phyloP scores from a whole-genome alignment of 2,329 filamentous ascomycete species.

The Epichloe uncinata region DNA sequence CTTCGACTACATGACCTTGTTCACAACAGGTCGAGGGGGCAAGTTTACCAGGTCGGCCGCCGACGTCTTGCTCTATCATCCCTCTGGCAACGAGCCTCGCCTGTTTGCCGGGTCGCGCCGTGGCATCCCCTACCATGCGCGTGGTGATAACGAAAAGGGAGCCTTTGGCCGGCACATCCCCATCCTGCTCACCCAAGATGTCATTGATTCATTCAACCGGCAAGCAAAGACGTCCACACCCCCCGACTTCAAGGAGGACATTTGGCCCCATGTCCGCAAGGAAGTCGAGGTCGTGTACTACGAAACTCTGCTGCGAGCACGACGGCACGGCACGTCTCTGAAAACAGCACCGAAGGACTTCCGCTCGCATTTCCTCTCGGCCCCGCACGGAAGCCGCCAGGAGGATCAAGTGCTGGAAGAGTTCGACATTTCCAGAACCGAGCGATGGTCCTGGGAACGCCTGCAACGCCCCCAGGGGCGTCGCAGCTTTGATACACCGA shows the following conservation, averaged over 20 bases:
- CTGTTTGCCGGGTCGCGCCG: constrained; percentile 5
- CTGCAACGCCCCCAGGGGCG: not conserved
- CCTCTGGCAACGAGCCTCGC: constrained; percentile 4
- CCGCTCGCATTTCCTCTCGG: not conserved
- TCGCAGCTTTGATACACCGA: not conserved
- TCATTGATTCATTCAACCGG: constrained; percentile 1
- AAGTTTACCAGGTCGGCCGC: not conserved
- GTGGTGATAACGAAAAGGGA: constrained; percentile 5
- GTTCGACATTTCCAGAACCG: constrained; percentile 1
- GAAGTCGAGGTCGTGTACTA: constrained; percentile 5
- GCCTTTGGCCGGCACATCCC: constrained; percentile 3
- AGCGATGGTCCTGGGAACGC: constrained; percentile 5
- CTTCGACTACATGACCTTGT: constrained; percentile 4
- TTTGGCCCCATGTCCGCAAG: constrained; percentile 3
- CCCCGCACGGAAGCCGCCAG: not conserved
- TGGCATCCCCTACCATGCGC: constrained; percentile 5
- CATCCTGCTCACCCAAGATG: not conserved
- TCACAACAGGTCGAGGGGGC: constrained; percentile 2
- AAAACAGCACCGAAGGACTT: not conserved
- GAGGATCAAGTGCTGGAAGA: constrained; percentile 2
- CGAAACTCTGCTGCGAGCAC: not conserved
- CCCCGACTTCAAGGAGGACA: constrained; percentile 1
- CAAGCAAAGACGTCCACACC: not conserved
- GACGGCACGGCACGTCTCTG: not conserved
- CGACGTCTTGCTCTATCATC: not conserved